Base-by-base conservation (phyloP, 305 asterid species). In the Fraxinus paxiana region DNA sequence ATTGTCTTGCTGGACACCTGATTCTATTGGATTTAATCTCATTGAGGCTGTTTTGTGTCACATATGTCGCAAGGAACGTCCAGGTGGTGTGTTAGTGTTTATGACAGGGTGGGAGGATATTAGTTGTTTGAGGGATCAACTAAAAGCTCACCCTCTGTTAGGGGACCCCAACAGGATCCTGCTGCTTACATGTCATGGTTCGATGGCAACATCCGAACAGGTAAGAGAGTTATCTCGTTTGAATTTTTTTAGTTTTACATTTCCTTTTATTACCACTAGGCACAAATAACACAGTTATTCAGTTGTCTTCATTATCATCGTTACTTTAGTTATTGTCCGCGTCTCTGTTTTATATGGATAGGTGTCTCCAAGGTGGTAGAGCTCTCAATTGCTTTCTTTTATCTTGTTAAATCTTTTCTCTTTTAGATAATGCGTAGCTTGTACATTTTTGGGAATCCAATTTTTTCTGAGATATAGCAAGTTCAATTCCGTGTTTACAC, bases 21-120 rank as follows among this genome's bases (percentile, higher is more conserved):
- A 96, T 87, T 86, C 88, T 84, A 89, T 91, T 85, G 99, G 99
- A 77, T 94, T 96, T 88, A 96, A 96, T 89, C 97, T 96, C 86
- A 90, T 94, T 82, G 99, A 96, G 92, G 98, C 98, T 75, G 96
- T 94, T 69, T 85, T 96, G 77, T 96, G 98, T 80, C 95, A 96
- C 82, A 96, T 94, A 84, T 92, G 98, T 84, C 95, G 98, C 82
- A 96, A 96, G 93, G 99, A 96, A 85, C 91, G 98, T 31, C 86
- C 95, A 54, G 99, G 99, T 73, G 98, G 93, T 75, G 97, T 94
- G 74, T 85, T 96, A 86, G 99, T 94, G 83, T 96, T 96, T 84
- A 90, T 96, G 98, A 96, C 99, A n/a, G 99, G 99, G 41, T 96
- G 99, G 98, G 99, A 96, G 84, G 99, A 96, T 88, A 96, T 96